Evolutionary conservation across 768 basidiomycete genomes (phyloP).

Genomic region (Naganishia friedmannii): DNA sequence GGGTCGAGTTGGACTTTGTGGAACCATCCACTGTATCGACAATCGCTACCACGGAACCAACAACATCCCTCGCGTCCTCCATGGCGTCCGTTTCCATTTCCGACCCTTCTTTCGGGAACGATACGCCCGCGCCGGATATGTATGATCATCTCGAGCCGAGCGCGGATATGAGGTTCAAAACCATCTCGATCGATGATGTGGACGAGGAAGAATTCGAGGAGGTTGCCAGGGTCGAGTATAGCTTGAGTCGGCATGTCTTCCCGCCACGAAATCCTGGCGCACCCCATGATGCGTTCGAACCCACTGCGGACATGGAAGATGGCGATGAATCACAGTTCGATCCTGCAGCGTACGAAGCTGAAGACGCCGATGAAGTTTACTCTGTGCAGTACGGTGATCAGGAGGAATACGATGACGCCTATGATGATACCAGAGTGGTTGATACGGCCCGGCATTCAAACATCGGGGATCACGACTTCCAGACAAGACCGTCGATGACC

Average conservation of each 20-base stretch:
- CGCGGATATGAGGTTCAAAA: constrained; percentile 17
- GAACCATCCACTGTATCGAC: not conserved
- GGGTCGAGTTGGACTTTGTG: constrained; percentile 26
- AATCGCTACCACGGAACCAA: not conserved
- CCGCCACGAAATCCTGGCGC: not conserved
- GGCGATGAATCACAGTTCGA: constrained; percentile 25
- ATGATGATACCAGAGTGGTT: not conserved
- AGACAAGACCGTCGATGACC: not conserved
- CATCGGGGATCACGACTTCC: not conserved
- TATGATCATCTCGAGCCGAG: not conserved
- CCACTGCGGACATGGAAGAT: not conserved
- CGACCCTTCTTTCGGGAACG: constrained; percentile 14
- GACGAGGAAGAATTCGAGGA: constrained; percentile 20
- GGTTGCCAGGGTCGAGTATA: constrained; percentile 18
- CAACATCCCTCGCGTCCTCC: constrained; percentile 4
- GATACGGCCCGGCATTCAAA: not conserved
- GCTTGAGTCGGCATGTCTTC: constrained; percentile 22
- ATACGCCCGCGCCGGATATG: constrained; percentile 10
- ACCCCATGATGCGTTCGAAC: no score
- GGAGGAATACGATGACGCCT: constrained; percentile 12
- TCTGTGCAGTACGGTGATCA: constrained; percentile 17
- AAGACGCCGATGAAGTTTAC: constrained; percentile 26
- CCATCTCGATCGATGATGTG: constrained; percentile 18
- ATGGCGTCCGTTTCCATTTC: constrained; percentile 10
- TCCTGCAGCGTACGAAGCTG: constrained; percentile 28